A percentile compares a stretch with the other conserved stretches of the same genome.
Evolutionary conservation across 495 filamentous ascomycete species (phyloP).

Genomic region (Hyaloscypha finlandica): DNA sequence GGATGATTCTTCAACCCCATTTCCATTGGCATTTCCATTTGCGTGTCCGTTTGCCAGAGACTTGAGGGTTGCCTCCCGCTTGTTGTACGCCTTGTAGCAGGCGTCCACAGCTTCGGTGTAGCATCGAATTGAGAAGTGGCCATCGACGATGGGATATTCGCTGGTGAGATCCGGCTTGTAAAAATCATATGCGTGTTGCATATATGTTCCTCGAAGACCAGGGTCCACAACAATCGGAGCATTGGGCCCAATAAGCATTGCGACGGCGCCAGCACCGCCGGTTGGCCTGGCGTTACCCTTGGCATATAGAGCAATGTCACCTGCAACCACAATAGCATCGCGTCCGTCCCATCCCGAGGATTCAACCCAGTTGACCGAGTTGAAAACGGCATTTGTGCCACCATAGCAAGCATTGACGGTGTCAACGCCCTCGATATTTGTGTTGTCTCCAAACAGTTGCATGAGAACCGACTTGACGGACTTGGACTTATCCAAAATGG

Average conservation of each 20-base stretch:
- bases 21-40: slow-evolving; percentile 63
- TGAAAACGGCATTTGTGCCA: slow-evolving; percentile 97
- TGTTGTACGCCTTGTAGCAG: slow-evolving; percentile 93
- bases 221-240: slow-evolving; percentile 91
- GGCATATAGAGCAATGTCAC: slow-evolving; percentile 97
- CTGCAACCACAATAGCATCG: slow-evolving; percentile 89
- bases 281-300: slow-evolving; percentile 95
- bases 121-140: slow-evolving; percentile 92
- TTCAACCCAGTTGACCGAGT: slow-evolving; percentile 96
- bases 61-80: slow-evolving; percentile 75
- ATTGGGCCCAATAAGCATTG: slow-evolving; percentile 91
- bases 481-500: slow-evolving; percentile 98
- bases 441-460: slow-evolving; percentile 88
- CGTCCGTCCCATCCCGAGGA: slow-evolving; percentile 98
- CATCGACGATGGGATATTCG: slow-evolving; percentile 97
- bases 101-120: slow-evolving; percentile 94
- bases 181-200: slow-evolving; percentile 97
- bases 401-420: slow-evolving; percentile 98
- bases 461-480: slow-evolving; percentile 99
- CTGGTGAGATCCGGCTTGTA: slow-evolving; percentile 98
- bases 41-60: slow-evolving; percentile 45
- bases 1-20: slow-evolving; percentile 45
- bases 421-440: slow-evolving; percentile 95
- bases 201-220: slow-evolving; percentile 88
- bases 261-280: slow-evolving; percentile 92